Conservation (phyloP, 1,284 basidiomycete genomes). For the Marasmius oreades region DNA sequence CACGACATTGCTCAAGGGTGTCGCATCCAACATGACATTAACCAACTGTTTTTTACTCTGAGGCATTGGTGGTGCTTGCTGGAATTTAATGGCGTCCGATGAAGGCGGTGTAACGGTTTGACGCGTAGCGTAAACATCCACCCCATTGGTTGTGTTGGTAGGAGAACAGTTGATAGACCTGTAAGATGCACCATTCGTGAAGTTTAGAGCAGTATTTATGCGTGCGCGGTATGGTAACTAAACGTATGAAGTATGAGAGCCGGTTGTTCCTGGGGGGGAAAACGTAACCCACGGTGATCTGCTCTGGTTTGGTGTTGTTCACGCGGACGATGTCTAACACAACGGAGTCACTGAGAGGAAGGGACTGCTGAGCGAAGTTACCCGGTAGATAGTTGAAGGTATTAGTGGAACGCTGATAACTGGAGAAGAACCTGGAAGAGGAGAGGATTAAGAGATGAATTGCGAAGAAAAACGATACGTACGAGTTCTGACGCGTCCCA, state of each 20-base stretch:
- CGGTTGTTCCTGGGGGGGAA: not conserved
- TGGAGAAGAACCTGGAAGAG: slow-evolving; percentile 38
- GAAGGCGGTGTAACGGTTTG: not conserved
- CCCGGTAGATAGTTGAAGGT: slow-evolving; percentile 60
- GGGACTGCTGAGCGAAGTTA: slow-evolving; percentile 56
- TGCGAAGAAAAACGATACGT: slow-evolving; percentile 8
- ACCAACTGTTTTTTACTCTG: slow-evolving; percentile 9
- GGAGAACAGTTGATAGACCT: slow-evolving; percentile 49
- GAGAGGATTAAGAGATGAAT: not conserved
- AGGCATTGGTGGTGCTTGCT: slow-evolving; percentile 9
- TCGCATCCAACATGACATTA: slow-evolving; percentile 47
- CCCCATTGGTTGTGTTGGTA: slow-evolving; percentile 35
- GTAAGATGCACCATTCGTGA: slow-evolving; percentile 49
- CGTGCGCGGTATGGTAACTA: slow-evolving; percentile 59
- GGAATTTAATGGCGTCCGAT: slow-evolving; percentile 11
- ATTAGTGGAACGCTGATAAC: slow-evolving; percentile 30
- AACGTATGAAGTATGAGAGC: slow-evolving; percentile 1
- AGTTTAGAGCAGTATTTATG: slow-evolving; percentile 38
- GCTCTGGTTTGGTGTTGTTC: slow-evolving; percentile 37
- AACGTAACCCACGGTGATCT: slow-evolving; percentile 34
- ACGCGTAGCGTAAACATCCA: slow-evolving; percentile 10
- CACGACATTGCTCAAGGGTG: slow-evolving; percentile 42
- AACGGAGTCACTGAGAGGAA: slow-evolving; percentile 50
- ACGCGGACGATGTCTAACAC: slow-evolving; percentile 42
- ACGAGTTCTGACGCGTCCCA: slow-evolving; percentile 52